phyloP scores from a whole-genome alignment of 345 rosid species.

The Ceriops decandra region DNA sequence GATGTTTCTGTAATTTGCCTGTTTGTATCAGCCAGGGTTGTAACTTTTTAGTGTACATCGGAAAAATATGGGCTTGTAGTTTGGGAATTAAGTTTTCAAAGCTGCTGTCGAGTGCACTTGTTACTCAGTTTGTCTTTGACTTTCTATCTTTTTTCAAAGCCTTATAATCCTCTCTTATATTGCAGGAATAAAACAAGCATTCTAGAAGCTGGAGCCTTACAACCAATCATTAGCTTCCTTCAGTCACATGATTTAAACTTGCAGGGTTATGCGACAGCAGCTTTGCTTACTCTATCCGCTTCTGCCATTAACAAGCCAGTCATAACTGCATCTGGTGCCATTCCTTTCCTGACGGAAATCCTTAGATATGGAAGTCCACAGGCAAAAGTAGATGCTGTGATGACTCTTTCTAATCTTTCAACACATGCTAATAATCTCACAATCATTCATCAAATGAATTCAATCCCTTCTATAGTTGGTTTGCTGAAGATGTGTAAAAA shows the following conservation, averaged over 20 bases:
- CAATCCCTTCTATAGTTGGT: slow-evolving; percentile 53
- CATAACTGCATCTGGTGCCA: slow-evolving; percentile 67
- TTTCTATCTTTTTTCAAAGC: slow-evolving; percentile 10
- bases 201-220: slow-evolving; percentile 83
- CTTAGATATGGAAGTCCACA: slow-evolving; percentile 68
- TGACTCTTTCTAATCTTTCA: slow-evolving; percentile 89
- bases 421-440: slow-evolving; percentile 47
- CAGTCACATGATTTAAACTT: slow-evolving; percentile 51
- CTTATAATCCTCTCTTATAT: slow-evolving; percentile 14
- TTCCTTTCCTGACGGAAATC: slow-evolving; percentile 73
- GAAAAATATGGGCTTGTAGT: background rate
- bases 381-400: slow-evolving; percentile 63
- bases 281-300: slow-evolving; percentile 86
- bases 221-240: slow-evolving; percentile 67
- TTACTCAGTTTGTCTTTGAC: too few species aligned
- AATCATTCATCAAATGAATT: slow-evolving; percentile 51
- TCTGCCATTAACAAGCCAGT: slow-evolving; percentile 71
- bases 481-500: slow-evolving; percentile 68
- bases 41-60: background rate
- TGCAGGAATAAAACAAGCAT: slow-evolving; percentile 85
- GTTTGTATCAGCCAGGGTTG: background rate
- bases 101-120: too few species aligned
- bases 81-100: too few species aligned
- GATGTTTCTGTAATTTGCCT: background rate
- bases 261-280: slow-evolving; percentile 77